Conservation (phyloP, 441 rosid species). For the Mallotus japonicus region DNA sequence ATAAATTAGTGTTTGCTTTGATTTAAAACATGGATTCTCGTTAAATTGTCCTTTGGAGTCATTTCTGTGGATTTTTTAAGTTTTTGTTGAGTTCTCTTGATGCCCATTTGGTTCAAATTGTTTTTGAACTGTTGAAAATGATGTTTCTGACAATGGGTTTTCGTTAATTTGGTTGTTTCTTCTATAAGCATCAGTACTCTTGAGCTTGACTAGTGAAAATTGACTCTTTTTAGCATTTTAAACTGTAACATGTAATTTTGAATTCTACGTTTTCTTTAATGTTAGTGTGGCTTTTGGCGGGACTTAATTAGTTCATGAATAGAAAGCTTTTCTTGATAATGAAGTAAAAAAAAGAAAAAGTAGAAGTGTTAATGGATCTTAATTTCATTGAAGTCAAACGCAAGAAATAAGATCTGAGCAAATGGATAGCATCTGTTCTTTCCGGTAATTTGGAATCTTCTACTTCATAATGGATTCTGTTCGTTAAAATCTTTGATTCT, state of each 20-base stretch:
- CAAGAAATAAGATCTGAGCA: slow-evolving; percentile 34
- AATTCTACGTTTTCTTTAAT: slow-evolving; percentile 17
- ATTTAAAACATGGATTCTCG: slow-evolving; percentile 44
- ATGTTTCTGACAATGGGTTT: slow-evolving; percentile 36
- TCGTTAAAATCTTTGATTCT: slow-evolving; percentile 32
- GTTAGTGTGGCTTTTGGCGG: slow-evolving; percentile 38
- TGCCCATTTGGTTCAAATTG: slow-evolving; percentile 41
- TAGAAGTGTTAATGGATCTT: slow-evolving; percentile 37
- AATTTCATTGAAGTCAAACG: slow-evolving; percentile 30
- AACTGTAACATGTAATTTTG: slow-evolving; percentile 39
- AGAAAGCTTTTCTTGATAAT: slow-evolving; percentile 26
- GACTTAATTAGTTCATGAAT: slow-evolving; percentile 32
- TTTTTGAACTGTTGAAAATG: slow-evolving; percentile 29
- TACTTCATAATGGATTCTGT: slow-evolving; percentile 34
- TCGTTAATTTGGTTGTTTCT: slow-evolving; percentile 40
- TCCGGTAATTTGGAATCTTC: slow-evolving; percentile 30
- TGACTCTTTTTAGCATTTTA: slow-evolving; percentile 24
- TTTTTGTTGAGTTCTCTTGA: slow-evolving; percentile 17
- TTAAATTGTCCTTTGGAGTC: slow-evolving; percentile 25
- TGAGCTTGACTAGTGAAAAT: slow-evolving; percentile 19
- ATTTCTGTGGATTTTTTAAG: slow-evolving; percentile 13
- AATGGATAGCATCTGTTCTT: slow-evolving; percentile 39
- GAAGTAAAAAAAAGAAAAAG: slow-evolving; percentile 23
- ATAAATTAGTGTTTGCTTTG: slow-evolving; percentile 8
- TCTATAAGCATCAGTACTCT: slow-evolving; percentile 15